Percentiles rank a stretch among this genome's conserved stretches.
phyloP scores from a whole-genome alignment of 768 basidiomycete genomes.

The Terana coerulea region DNA sequence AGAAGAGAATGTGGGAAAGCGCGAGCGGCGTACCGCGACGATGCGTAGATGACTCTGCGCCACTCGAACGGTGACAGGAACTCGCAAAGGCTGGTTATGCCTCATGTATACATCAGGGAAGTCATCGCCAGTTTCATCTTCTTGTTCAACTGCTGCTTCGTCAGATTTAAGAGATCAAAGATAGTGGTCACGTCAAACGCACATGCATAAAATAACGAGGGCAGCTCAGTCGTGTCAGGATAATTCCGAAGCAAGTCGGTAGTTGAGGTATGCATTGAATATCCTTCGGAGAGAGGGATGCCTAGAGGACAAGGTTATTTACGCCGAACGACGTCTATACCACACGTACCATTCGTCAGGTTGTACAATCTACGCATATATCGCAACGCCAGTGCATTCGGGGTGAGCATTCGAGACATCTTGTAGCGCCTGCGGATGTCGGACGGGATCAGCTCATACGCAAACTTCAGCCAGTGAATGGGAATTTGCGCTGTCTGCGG shows the following conservation, averaged over 20 bases:
- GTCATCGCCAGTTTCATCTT: constrained; percentile 49
- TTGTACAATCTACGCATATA: constrained; percentile 79
- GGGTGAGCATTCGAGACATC: constrained; percentile 65
- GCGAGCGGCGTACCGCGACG: constrained; percentile 52
- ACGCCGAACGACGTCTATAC: neutral
- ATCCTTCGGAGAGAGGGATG: constrained; percentile 19
- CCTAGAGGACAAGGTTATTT: too few relatives aligned
- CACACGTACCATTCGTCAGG: constrained; percentile 48
- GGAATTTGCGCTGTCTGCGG: constrained; percentile 74
- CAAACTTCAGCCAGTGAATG: constrained; percentile 75
- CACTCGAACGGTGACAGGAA: constrained; percentile 69
- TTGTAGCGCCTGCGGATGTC: constrained; percentile 64
- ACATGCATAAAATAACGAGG: constrained; percentile 55
- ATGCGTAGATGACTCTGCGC: constrained; percentile 71
- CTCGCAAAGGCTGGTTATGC: constrained; percentile 57
- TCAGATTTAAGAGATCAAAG: constrained; percentile 7
- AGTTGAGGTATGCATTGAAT: constrained; percentile 63
- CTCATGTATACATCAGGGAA: constrained; percentile 70
- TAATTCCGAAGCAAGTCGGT: constrained; percentile 55
- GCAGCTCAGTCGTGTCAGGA: constrained; percentile 34
- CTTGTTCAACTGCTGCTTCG: constrained; percentile 46
- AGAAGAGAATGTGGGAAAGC: neutral
- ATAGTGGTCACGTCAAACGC: constrained; percentile 20
- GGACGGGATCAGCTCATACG: constrained; percentile 67
- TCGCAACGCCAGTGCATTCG: constrained; percentile 65